Evolutionary conservation across 176 grass and related monocot species (phyloP).

Genomic region (Lolium rigidum): DNA sequence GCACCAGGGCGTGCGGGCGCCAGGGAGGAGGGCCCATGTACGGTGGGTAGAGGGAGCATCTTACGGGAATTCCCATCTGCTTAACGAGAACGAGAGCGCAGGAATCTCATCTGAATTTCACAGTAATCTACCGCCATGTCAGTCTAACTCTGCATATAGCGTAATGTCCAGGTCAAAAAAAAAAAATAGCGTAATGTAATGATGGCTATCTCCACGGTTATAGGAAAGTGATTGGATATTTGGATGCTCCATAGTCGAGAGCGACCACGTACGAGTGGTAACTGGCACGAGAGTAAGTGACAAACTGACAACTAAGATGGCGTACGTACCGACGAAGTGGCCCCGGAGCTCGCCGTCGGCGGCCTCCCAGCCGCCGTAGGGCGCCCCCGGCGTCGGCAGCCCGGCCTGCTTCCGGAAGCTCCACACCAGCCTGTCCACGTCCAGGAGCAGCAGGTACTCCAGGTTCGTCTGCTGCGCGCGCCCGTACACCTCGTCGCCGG

Average conservation of each 20-base stretch:
- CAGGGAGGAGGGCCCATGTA: background rate
- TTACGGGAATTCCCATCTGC: no score
- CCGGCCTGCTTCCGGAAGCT: slow-evolving; percentile 68
- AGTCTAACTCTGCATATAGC: no score
- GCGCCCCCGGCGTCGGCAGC: slow-evolving; percentile 50
- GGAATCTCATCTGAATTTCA: background rate
- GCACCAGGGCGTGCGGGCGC: no score
- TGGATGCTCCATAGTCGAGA: background rate
- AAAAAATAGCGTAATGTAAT: no score
- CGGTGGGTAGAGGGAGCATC: background rate
- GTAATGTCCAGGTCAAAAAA: no score
- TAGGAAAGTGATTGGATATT: background rate
- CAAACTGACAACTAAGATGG: no score
- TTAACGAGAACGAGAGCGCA: background rate
- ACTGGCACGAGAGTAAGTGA: no score
- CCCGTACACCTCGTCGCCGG: slow-evolving; percentile 54
- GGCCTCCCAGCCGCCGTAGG: slow-evolving; percentile 81
- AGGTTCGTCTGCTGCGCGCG: slow-evolving; percentile 73
- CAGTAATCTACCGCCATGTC: no score
- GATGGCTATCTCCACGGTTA: no score
- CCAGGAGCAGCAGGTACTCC: slow-evolving; percentile 81
- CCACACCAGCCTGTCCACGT: slow-evolving; percentile 73
- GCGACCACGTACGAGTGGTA: no score
- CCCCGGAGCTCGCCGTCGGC: slow-evolving; percentile 63
- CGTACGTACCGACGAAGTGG: slow-evolving; percentile 77